Evolutionary conservation across 306 rosid species (phyloP).

Genomic region (Vigna nakashimae): DNA sequence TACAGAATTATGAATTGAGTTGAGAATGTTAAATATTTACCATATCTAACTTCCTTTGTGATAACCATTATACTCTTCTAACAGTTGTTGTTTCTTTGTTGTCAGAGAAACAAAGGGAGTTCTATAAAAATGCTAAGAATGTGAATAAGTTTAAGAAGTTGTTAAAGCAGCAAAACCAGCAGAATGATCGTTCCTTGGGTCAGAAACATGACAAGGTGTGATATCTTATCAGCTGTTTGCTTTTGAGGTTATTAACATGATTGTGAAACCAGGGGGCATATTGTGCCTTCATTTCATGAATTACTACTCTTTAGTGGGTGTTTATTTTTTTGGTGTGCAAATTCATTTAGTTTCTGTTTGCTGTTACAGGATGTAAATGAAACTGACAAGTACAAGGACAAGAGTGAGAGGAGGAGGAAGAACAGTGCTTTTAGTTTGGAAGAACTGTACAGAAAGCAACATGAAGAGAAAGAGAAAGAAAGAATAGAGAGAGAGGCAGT

Average conservation of each 20-base stretch:
- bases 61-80: not conserved
- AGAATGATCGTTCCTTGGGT: constrained; percentile 36
- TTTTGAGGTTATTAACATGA: not conserved
- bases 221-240: constrained; percentile 14
- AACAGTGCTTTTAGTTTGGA: constrained; percentile 53
- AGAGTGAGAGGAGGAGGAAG: constrained; percentile 48
- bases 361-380: constrained; percentile 56
- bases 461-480: constrained; percentile 66
- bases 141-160: constrained; percentile 79
- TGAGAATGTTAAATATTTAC: not conserved
- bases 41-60: constrained; percentile 19
- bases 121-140: constrained; percentile 76
- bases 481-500: constrained; percentile 70
- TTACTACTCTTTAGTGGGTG: not conserved
- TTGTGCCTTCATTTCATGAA: not conserved
- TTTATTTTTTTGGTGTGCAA: not conserved
- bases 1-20: constrained; percentile 10
- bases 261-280: not conserved
- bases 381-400: constrained; percentile 36
- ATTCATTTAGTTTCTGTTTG: constrained; percentile 17
- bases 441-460: constrained; percentile 61
- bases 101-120: constrained; percentile 81
- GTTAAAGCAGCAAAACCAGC: constrained; percentile 60
- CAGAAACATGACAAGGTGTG: constrained; percentile 56
- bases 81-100: constrained; percentile 38